A percentile compares a stretch with the other conserved stretches of the same genome.
These are phyloP conservation scores for Xylaria sp. DNA, from an alignment of 2,329 filamentous ascomycete species.

Conservation along the genomic window DNA sequence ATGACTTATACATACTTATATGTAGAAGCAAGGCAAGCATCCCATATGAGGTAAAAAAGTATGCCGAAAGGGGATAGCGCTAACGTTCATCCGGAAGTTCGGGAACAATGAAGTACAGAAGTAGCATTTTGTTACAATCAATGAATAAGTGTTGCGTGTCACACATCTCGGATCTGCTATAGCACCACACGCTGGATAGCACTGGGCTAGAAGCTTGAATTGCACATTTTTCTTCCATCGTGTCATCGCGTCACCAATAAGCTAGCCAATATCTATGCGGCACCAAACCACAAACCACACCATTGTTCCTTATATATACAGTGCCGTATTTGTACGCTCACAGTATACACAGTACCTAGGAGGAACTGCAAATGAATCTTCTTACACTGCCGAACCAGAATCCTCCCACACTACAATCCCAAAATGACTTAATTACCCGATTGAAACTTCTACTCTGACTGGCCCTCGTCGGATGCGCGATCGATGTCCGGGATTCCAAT, in stretches of 20 bases:
- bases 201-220: neutral
- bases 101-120: slow-evolving; percentile 6
- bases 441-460: neutral
- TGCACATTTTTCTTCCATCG: slow-evolving; percentile 1
- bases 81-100: slow-evolving; percentile 18
- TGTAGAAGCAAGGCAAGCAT: slow-evolving; percentile 1
- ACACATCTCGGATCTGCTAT: slow-evolving; percentile 3
- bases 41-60: neutral
- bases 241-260: slow-evolving; percentile 7
- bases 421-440: slow-evolving; percentile 6
- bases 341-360: neutral
- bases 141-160: neutral
- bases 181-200: neutral
- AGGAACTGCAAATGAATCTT: too few species aligned
- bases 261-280: neutral
- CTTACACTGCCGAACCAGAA: too few species aligned
- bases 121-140: neutral
- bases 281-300: neutral
- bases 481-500: slow-evolving; percentile 7
- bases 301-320: slow-evolving; percentile 2
- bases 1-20: too few species aligned
- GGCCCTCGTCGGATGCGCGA: neutral
- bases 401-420: neutral
- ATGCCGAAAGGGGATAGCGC: slow-evolving; percentile 13
- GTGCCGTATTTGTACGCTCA: neutral